Conservation (phyloP, 495 filamentous ascomycete species). For the Pseudomonodictys pantanalensis region DNA sequence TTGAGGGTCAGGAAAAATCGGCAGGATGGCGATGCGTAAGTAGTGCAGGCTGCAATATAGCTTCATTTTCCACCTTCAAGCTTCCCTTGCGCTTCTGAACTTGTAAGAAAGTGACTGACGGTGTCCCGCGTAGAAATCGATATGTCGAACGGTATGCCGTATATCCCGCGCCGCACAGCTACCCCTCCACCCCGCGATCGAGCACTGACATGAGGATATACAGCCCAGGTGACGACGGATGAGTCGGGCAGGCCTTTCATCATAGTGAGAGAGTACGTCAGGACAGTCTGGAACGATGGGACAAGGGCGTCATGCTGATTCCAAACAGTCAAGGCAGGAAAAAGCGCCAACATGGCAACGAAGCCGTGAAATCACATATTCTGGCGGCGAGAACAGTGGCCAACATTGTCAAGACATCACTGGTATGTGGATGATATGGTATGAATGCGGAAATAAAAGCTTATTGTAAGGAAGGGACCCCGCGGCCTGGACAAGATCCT, state of each 20-base stretch:
- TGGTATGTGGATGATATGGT: slow-evolving; percentile 46
- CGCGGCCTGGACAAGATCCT: slow-evolving; percentile 98
- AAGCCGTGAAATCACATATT: slow-evolving; percentile 97
- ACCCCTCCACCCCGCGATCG: not conserved
- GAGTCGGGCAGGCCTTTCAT: slow-evolving; percentile 97
- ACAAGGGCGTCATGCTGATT: not conserved
- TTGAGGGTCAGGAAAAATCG: slow-evolving; percentile 23
- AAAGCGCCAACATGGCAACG: slow-evolving; percentile 92
- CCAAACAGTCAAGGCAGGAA: slow-evolving; percentile 85
- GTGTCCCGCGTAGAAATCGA: slow-evolving; percentile 57
- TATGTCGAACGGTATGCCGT: slow-evolving; percentile 65
- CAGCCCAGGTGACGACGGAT: slow-evolving; percentile 79
- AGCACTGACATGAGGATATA: slow-evolving; percentile 28
- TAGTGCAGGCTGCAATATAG: slow-evolving; percentile 33
- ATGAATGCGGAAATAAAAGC: slow-evolving; percentile 8
- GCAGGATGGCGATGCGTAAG: slow-evolving; percentile 66
- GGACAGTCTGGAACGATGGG: slow-evolving; percentile 3
- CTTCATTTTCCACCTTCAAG: slow-evolving; percentile 18
- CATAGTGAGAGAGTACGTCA: slow-evolving; percentile 91
- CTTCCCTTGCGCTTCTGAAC: not conserved
- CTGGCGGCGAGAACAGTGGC: slow-evolving; percentile 92
- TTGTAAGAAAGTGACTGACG: slow-evolving; percentile 5
- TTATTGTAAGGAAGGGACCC: slow-evolving; percentile 62
- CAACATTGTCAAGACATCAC: slow-evolving; percentile 94
- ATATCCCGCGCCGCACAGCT: not conserved